Evolutionary conservation across 1,139 yeast genomes (phyloP).

Genomic region (Kurtzmaniella quercitrusa): DNA sequence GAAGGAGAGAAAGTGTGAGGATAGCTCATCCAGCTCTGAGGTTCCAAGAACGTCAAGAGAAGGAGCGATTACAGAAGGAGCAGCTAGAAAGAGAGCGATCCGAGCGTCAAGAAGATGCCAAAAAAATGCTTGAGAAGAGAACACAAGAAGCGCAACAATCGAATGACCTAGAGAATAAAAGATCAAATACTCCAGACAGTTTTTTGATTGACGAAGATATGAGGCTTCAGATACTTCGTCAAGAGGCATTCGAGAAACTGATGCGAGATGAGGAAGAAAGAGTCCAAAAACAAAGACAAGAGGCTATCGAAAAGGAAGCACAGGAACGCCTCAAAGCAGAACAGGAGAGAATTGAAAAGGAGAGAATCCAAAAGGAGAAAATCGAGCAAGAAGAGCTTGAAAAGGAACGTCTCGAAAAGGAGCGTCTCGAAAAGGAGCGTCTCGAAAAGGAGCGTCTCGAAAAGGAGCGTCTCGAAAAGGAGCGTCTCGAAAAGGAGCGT

Average conservation of each 20-base stretch:
- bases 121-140: neutral
- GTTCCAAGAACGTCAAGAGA: conserved; percentile 6
- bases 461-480: neutral
- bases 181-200: neutral
- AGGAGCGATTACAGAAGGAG: conserved; percentile 5
- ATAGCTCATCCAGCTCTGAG: conserved; percentile 6
- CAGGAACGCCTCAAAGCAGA: neutral
- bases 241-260: neutral
- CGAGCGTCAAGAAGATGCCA: conserved; percentile 1
- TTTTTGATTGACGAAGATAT: neutral
- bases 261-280: neutral
- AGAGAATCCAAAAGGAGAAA: neutral
- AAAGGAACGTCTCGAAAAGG: conserved; percentile 1
- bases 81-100: conserved; percentile 1
- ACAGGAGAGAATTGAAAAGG: conserved; percentile 2
- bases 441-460: neutral
- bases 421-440: neutral
- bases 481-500: neutral
- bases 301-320: neutral
- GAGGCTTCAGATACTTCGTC: neutral
- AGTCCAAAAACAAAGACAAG: neutral
- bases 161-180: neutral
- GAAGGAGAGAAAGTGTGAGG: conserved; percentile 10
- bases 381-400: conserved; percentile 1
- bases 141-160: neutral